Evolutionary conservation across 1,284 basidiomycete species (phyloP).

Genomic region (Cutaneotrichosporon dermatis): DNA sequence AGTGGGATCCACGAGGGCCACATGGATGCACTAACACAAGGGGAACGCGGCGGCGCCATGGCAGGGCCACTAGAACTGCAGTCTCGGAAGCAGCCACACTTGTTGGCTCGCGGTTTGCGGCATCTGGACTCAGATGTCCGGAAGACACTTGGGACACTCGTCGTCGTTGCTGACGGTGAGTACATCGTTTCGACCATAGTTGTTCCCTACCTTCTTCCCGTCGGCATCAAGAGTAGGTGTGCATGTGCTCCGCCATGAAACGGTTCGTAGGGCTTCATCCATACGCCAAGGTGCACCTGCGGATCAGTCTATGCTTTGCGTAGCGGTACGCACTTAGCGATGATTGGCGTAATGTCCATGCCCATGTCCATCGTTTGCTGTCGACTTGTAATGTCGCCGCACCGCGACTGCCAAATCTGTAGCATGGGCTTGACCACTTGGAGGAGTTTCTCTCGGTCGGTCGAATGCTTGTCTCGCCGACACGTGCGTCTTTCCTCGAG

Average conservation of each 20-base stretch:
- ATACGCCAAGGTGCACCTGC: no score
- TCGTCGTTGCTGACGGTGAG: no score
- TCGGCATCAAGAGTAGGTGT: no score
- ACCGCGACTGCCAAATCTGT: slow-evolving; percentile 2
- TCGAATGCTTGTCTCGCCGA: not conserved
- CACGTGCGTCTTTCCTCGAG: not conserved
- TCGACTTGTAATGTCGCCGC: not conserved
- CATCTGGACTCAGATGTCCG: no score
- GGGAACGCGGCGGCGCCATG: not conserved
- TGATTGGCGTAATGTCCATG: not conserved
- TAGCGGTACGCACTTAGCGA: not conserved
- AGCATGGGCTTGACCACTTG: not conserved
- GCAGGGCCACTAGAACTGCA: not conserved
- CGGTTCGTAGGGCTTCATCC: no score
- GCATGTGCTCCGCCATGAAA: no score
- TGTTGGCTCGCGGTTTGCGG: no score
- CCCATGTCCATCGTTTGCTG: slow-evolving; percentile 12
- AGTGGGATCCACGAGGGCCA: not conserved
- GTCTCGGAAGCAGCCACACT: not conserved
- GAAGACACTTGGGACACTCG: no score
- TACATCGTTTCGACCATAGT: no score
- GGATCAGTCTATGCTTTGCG: no score
- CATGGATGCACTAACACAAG: not conserved
- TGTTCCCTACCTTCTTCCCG: no score
- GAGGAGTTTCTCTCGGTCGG: not conserved